These are phyloP conservation scores for Aspergillus tamarii DNA, from an alignment of 2,329 filamentous ascomycete genomes.

Conservation along the genomic window DNA sequence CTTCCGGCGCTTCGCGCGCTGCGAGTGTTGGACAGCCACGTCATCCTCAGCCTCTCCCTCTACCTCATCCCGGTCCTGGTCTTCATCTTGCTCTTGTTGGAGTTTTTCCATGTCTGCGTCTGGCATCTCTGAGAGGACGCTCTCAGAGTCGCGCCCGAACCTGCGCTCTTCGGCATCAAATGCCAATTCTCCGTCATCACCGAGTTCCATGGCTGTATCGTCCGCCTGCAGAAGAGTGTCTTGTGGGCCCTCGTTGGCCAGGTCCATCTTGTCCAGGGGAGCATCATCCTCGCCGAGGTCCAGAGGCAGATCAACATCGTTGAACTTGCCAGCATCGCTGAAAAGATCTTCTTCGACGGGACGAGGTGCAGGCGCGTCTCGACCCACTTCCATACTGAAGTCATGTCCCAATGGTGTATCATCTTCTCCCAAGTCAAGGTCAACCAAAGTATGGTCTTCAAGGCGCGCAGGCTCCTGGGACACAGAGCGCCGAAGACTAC, in stretches of 20 bases:
- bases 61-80: conserved; percentile 54
- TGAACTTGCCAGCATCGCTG: conserved; percentile 67
- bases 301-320: conserved; percentile 55
- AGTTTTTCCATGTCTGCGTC: conserved; percentile 58
- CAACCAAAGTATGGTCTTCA: conserved; percentile 73
- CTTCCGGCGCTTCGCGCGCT: conserved; percentile 78
- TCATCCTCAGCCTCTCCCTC: conserved; percentile 51
- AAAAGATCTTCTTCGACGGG: conserved; percentile 59
- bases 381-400: conserved; percentile 81
- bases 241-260: conserved; percentile 39
- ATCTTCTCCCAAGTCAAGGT: conserved; percentile 69
- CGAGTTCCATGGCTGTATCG: conserved; percentile 55
- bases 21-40: conserved; percentile 63
- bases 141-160: conserved; percentile 66
- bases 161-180: conserved; percentile 49
- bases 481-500: conserved; percentile 50
- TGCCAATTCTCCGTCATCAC: conserved; percentile 58
- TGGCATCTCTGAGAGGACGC: conserved; percentile 58
- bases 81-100: conserved; percentile 47
- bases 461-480: conserved; percentile 56
- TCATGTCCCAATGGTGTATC: conserved; percentile 68
- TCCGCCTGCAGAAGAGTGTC: conserved; percentile 60
- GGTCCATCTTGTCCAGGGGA: conserved; percentile 44
- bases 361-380: conserved; percentile 74
- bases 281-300: conserved; percentile 53